These are phyloP conservation scores for Candida maris DNA, from an alignment of 805 yeast species.

Conservation along the genomic window DNA sequence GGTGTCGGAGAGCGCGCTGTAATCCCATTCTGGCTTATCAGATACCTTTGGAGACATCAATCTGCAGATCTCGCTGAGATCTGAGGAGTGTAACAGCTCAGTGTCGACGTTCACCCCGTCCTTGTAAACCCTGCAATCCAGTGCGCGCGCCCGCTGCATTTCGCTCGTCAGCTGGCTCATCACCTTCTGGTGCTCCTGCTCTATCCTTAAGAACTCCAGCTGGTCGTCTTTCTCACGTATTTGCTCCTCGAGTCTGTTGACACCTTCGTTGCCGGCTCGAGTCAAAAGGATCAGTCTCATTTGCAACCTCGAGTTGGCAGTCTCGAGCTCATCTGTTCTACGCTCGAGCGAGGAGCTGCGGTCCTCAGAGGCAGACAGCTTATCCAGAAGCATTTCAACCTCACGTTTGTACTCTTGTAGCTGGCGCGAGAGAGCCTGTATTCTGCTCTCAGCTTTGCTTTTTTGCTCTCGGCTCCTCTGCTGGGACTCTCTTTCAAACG, in stretches of 20 bases:
- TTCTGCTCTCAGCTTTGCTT: slow-evolving; percentile 2
- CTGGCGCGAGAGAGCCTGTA: slow-evolving; percentile 4
- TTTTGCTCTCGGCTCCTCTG: background rate
- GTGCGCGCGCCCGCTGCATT: no score
- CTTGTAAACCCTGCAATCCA: no score
- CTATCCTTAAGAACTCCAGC: background rate
- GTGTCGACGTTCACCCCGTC: slow-evolving; percentile 3
- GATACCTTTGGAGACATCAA: background rate
- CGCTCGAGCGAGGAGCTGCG: background rate
- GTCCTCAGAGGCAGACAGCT: background rate
- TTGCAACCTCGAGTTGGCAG: slow-evolving; percentile 2
- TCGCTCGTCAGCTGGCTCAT: no score
- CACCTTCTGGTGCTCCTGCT: background rate
- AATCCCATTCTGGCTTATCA: background rate
- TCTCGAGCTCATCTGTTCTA: background rate
- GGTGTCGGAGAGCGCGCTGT: background rate
- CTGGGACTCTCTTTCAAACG: background rate
- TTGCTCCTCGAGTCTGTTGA: background rate
- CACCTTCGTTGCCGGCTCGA: background rate
- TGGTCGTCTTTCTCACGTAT: background rate
- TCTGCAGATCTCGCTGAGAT: slow-evolving; percentile 1
- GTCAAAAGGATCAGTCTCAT: background rate
- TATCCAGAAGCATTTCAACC: background rate
- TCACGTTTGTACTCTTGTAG: slow-evolving; percentile 1
- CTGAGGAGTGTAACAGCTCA: background rate